Evolutionary conservation across 139 green algal species (phyloP), one percentile per base, ranked within the genome.

Genomic region (Micractinium sp.): DNA sequence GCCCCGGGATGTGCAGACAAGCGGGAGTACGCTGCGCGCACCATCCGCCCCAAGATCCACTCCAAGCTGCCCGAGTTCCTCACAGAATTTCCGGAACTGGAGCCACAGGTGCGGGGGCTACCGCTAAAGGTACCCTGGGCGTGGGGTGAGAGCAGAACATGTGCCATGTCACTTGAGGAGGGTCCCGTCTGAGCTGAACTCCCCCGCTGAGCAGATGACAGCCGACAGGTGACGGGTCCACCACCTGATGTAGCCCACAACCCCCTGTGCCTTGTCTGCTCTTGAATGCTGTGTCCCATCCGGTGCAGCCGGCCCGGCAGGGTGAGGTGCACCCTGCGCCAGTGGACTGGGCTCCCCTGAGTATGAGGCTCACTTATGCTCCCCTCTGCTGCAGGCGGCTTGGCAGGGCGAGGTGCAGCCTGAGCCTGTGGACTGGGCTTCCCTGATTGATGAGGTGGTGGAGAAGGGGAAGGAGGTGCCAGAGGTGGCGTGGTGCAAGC

Each of bases 21-120:
- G 92, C 91, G 95, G 0, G 97, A 99, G 93, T 93, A 94, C 31
- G 96, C 90, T 0, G 97, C 97, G 2, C 94, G 97, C 81, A 99
- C 97, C 69, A 98, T 99, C 76, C 93, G 97, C 76, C 92, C 93
- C 81, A 98, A 98, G 92, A 98, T 99, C 83, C 94, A 98, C 83
- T 92, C 91, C 71, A 88, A 96, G 77, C 93, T 99, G 82, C 94
- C 94, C 3, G 95, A 98, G 88, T 99, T 97, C 88, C 92, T 99
- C 31, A 78, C 71, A 31, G 92, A 94, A 41, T 95, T 91, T 47
- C 93, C 93, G 2, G 86, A 93, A 16, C 80, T 95, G 82, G 71
- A 87, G 29, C 88, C 87, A 73, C 90, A 93, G 88, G 69, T 61
- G 4, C 22, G 78, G 35, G 1, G 38, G 38, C 39, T 20, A 22